Conservation (phyloP, 2,329 filamentous ascomycete genomes). For the Fusarium illudens region DNA sequence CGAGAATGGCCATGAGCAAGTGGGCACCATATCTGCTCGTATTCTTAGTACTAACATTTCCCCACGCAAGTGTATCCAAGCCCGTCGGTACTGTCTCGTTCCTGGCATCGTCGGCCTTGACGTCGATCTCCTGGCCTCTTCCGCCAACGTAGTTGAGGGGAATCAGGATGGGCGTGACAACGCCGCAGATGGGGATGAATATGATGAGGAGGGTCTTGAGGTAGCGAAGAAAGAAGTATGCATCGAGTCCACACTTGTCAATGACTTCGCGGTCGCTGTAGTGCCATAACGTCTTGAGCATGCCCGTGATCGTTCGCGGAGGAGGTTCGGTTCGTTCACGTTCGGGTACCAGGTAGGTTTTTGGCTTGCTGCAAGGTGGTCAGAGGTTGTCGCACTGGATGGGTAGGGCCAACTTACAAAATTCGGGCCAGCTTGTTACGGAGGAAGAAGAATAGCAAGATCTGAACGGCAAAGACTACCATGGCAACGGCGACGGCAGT, state of each 20-base stretch:
- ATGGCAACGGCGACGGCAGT: constrained; percentile 71
- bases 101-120: constrained; percentile 46
- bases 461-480: constrained; percentile 69
- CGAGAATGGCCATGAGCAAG: constrained; percentile 77
- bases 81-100: constrained; percentile 58
- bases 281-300: constrained; percentile 69
- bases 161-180: constrained; percentile 86
- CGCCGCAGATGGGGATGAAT: constrained; percentile 80
- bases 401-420: constrained; percentile 66
- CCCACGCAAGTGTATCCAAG: constrained; percentile 85
- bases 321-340: constrained; percentile 82
- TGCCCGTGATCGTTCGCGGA: constrained; percentile 62
- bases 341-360: constrained; percentile 87
- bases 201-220: constrained; percentile 81
- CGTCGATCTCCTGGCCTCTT: constrained; percentile 63
- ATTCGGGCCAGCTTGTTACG: constrained; percentile 83
- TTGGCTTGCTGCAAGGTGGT: constrained; percentile 68
- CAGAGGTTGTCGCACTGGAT: neutral
- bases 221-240: constrained; percentile 97
- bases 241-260: constrained; percentile 93
- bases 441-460: constrained; percentile 77
- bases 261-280: constrained; percentile 83
- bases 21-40: constrained; percentile 84
- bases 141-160: constrained; percentile 84
- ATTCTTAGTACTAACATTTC: constrained; percentile 76